A percentile compares a stretch with the other conserved stretches of the same genome.
Evolutionary conservation across 2,329 filamentous ascomycete species (phyloP).

Genomic region (Phaeosphaeria sp.): DNA sequence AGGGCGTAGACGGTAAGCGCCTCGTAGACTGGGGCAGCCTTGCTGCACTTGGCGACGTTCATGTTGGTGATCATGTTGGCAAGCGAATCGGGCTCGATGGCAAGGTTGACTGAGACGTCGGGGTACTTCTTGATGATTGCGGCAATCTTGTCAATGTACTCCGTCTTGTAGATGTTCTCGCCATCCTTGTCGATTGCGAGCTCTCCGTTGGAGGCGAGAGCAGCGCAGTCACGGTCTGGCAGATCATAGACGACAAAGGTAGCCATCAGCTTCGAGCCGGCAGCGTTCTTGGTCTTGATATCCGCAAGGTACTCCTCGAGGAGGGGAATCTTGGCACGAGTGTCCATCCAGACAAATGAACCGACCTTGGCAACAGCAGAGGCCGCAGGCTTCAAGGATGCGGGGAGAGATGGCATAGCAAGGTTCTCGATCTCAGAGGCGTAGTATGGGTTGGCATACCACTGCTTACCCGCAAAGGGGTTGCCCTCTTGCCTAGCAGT

Average conservation of each 20-base stretch:
- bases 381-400: constrained; percentile 60
- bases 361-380: constrained; percentile 57
- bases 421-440: constrained; percentile 59
- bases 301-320: constrained; percentile 57
- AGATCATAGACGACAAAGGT: constrained; percentile 69
- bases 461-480: constrained; percentile 57
- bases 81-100: constrained; percentile 56
- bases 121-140: constrained; percentile 61
- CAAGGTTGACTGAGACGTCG: constrained; percentile 58
- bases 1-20: constrained; percentile 64
- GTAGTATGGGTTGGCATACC: constrained; percentile 62
- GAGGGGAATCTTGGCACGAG: constrained; percentile 55
- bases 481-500: constrained; percentile 50
- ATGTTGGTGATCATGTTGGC: constrained; percentile 69
- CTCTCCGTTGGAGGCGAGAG: constrained; percentile 69
- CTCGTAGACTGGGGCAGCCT: constrained; percentile 62
- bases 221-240: constrained; percentile 69
- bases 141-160: constrained; percentile 63
- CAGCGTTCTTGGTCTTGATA: constrained; percentile 56
- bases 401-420: constrained; percentile 67
- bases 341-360: constrained; percentile 62
- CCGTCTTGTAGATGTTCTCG: constrained; percentile 56
- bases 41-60: constrained; percentile 60
- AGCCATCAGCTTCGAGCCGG: constrained; percentile 57
- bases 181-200: constrained; percentile 62